Conservation (phyloP, 441 rosid species). For the Omphalea diandra region DNA sequence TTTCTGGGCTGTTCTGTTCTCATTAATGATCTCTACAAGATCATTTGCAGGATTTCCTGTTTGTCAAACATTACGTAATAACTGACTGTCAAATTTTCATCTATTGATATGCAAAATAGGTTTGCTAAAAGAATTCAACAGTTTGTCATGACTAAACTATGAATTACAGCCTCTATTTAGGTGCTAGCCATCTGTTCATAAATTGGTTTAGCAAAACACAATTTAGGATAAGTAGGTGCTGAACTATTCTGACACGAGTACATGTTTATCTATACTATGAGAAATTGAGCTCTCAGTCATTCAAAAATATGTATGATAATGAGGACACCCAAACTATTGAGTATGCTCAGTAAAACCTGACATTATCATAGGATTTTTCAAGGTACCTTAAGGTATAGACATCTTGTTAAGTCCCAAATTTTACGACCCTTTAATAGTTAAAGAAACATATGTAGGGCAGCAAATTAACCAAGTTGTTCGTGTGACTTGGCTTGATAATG, state of each 20-base stretch:
- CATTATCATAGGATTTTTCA: not conserved
- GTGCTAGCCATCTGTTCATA: not conserved
- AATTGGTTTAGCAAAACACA: not conserved
- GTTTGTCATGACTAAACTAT: not conserved
- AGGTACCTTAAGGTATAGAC: not conserved
- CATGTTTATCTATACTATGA: too few relatives aligned
- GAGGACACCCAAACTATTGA: not conserved
- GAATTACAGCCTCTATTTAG: not conserved
- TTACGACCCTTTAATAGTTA: not conserved
- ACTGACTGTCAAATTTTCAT: not conserved
- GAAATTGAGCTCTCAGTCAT: too few relatives aligned
- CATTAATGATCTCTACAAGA: conserved; percentile 68
- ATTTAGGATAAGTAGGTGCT: not conserved
- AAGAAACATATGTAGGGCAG: too few relatives aligned
- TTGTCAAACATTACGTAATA: conserved; percentile 11
- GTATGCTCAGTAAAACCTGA: not conserved
- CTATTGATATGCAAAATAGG: not conserved
- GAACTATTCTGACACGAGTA: not conserved
- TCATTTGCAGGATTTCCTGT: conserved; percentile 80
- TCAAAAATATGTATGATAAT: too few relatives aligned
- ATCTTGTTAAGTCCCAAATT: not conserved
- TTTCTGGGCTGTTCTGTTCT: conserved; percentile 58
- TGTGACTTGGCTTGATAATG: too few relatives aligned
- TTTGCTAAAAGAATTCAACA: not conserved
- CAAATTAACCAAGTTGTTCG: too few relatives aligned